Conservation (phyloP, 2,329 filamentous ascomycete species). For the Neophaeococcomyces mojaviensis region DNA sequence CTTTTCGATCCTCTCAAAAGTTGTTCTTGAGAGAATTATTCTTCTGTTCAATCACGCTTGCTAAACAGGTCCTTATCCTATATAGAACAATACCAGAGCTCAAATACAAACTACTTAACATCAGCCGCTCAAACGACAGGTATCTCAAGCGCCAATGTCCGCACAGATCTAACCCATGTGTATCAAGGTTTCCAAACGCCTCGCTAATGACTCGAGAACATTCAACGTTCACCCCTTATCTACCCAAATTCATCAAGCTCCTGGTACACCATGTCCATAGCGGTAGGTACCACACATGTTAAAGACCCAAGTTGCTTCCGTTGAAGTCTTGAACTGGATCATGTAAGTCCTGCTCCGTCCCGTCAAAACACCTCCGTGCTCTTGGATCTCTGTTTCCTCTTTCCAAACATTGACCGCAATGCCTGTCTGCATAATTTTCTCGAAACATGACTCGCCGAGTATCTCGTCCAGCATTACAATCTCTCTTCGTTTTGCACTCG, state of each 20-base stretch:
- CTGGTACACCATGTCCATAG: slow-evolving; percentile 31
- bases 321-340: slow-evolving; percentile 53
- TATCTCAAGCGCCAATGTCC: too few relatives aligned
- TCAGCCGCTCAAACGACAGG: too few relatives aligned
- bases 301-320: slow-evolving; percentile 49
- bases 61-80: too few relatives aligned
- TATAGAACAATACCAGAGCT: too few relatives aligned
- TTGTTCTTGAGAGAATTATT: too few relatives aligned
- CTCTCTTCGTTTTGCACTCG: slow-evolving; percentile 49
- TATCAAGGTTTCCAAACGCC: not conserved
- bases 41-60: too few relatives aligned
- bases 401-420: slow-evolving; percentile 88
- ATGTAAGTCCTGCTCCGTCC: slow-evolving; percentile 55
- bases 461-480: slow-evolving; percentile 73
- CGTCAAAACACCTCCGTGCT: slow-evolving; percentile 51
- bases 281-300: slow-evolving; percentile 46
- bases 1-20: too few relatives aligned
- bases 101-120: too few relatives aligned
- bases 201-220: not conserved
- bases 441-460: slow-evolving; percentile 75
- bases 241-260: not conserved
- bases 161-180: too few relatives aligned
- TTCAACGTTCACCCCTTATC: not conserved
- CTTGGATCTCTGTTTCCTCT: slow-evolving; percentile 55
- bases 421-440: slow-evolving; percentile 72